Evolutionary conservation across 331 rosid species (phyloP), one percentile per base, ranked within the genome.

Genomic region (Rosa hybrid): DNA sequence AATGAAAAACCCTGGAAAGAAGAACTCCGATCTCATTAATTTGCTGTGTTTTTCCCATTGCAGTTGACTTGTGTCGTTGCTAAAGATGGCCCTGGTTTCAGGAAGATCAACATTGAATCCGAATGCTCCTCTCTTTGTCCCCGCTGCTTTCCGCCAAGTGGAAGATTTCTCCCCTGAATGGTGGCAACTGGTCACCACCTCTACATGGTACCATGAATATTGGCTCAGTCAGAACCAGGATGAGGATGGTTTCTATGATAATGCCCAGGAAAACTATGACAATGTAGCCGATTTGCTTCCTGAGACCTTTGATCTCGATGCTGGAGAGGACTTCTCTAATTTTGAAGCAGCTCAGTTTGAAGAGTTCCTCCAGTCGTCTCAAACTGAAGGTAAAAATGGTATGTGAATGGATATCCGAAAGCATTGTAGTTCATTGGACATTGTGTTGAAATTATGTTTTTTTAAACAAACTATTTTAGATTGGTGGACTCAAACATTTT

Each of bases 91-190:
- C 44, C 81, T 89, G 78, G 92, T 92, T 42, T 90, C 92, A 12
- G 88, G 90, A 84, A 89, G 90, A 89, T 92, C 97, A 48, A 71
- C 91, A 25, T 82, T 94, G 82, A 94, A 94, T 81, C 98, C 97
- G 1, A 83, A 92, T 54, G 98, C 98, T 18, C 96, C 98, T 16
- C 96, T 89, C 50, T 94, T 87, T 78, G 77, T 94, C 74, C 98
- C 97, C 0, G 90, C 96, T 39, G 96, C 93, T 3, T 89, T 90
- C 34, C 97, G 91, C 45, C 90, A 80, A 80, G 97, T 94, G 87
- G 98, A 94, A 83, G 98, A 94, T 88, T 94, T 94, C 71, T 92
- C 98, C 65, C 93, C 97, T 1, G 96, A 94, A 82, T 92, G 98
- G 98, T 94, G 98, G 96, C 92, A 92, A 74, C 78, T 92, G 85